Base-by-base conservation (phyloP, 306 rosid genomes). In the Cicer chorassanicum region DNA sequence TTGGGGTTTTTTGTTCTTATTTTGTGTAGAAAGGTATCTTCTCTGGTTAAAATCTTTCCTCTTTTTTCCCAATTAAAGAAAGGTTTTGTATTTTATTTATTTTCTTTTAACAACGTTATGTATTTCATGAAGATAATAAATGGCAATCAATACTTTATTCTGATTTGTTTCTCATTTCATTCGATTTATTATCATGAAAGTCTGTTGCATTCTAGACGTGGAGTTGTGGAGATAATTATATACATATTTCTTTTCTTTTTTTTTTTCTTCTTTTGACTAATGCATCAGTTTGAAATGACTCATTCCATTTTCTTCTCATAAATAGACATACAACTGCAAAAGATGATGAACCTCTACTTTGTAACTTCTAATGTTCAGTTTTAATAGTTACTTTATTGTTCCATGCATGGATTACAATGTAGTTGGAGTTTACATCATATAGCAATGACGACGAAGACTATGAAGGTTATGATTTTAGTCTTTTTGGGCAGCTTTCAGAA, bases 401-500 rank as follows among this genome's bases (percentile, higher is more conserved):
- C 16, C 68, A 74, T 55, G 44, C 55, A 74, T 70, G 8, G 61
- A 10, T 81, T 76, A 51, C 50, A 65, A 24, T 88, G 91, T 92
- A 94, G 99, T 80, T 94, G 81, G 86, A 75, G 75, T 90, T 94
- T 79, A 87, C 93, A 63, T 94, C 99, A 73, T 94, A 88, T 78
- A 77, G 82, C 77, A 71, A 49, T 7, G 95, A 83, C 46, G 99
- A 94, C 78, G 99, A 88, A 72, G 99, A 94, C 81, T 94, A 86
- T 62, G 79, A 85, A 81, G 99, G 99, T 55, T 94, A 83, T 83
- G 99, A 94, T 72, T 94, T 78, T 76, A 86, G 99, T 75, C 96
- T 94, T 56, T 80, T 65, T 80, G 97, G 99, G 61, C 82, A 92
- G 86, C 96, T 94, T 84, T 94, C 97, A 14, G 99, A 94, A 94